Evolutionary conservation across 495 filamentous ascomycete species (phyloP).

Genomic region (Sabuloglossum arenarium): DNA sequence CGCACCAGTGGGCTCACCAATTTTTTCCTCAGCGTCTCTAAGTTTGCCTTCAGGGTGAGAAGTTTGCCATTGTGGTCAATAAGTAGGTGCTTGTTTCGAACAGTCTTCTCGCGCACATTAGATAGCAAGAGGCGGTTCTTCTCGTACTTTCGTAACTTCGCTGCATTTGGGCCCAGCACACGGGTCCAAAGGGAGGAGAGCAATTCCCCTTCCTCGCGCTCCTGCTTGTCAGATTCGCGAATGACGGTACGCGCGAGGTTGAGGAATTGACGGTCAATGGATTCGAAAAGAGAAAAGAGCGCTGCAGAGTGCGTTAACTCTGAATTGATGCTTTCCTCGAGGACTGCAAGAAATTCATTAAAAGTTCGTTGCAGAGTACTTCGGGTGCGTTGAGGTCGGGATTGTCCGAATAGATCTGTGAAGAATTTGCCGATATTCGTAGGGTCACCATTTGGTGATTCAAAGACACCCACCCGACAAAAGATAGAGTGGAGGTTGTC

Average conservation of each 20-base stretch:
- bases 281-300: slow-evolving; percentile 67
- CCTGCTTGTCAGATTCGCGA: slow-evolving; percentile 59
- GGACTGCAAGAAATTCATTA: slow-evolving; percentile 62
- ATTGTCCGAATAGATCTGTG: slow-evolving; percentile 55
- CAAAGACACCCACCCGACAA: slow-evolving; percentile 44
- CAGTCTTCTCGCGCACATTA: slow-evolving; percentile 59
- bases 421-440: slow-evolving; percentile 45
- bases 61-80: slow-evolving; percentile 68
- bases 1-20: slow-evolving; percentile 65
- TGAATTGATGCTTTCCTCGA: slow-evolving; percentile 71
- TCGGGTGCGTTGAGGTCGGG: slow-evolving; percentile 55
- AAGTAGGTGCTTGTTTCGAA: slow-evolving; percentile 66
- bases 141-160: slow-evolving; percentile 64
- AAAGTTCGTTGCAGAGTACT: slow-evolving; percentile 68
- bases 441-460: slow-evolving; percentile 36
- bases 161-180: slow-evolving; percentile 50
- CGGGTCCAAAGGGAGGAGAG: slow-evolving; percentile 71
- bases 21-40: slow-evolving; percentile 57
- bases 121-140: slow-evolving; percentile 57
- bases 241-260: slow-evolving; percentile 74
- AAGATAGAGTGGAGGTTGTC: slow-evolving; percentile 66
- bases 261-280: slow-evolving; percentile 70
- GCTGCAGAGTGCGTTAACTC: slow-evolving; percentile 57
- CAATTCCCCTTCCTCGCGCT: slow-evolving; percentile 55
- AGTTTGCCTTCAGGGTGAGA: slow-evolving; percentile 53